These are phyloP conservation scores for Phytophthora cactorum DNA, from an alignment of 352 stramenopile genomes.

Conservation along the genomic window DNA sequence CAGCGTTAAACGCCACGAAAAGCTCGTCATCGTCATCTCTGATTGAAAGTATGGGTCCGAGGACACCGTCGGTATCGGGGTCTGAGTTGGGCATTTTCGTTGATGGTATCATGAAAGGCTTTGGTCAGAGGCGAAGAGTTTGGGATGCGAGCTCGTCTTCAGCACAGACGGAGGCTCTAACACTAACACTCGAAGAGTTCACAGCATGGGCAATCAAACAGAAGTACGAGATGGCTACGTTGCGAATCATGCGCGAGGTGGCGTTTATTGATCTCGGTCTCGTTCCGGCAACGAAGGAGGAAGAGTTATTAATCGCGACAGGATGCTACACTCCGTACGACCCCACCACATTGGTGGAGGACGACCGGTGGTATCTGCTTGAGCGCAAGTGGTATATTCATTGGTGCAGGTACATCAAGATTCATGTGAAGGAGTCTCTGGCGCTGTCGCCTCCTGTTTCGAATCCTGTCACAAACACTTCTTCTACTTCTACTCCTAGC, in stretches of 20 bases:
- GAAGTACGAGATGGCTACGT: slow-evolving; percentile 77
- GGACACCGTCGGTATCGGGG: slow-evolving; percentile 76
- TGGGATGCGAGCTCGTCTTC: slow-evolving; percentile 37
- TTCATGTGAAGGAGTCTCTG: slow-evolving; percentile 44
- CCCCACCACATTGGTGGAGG: slow-evolving; percentile 67
- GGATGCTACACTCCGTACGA: slow-evolving; percentile 85
- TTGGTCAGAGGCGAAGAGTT: slow-evolving; percentile 46
- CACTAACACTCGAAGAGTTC: slow-evolving; percentile 76
- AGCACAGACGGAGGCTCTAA: slow-evolving; percentile 39
- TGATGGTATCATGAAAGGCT: slow-evolving; percentile 72
- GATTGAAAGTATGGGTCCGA: slow-evolving; percentile 57
- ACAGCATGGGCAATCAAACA: slow-evolving; percentile 66
- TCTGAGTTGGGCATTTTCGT: slow-evolving; percentile 84
- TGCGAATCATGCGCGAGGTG: slow-evolving; percentile 87
- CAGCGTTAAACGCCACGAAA: slow-evolving; percentile 47
- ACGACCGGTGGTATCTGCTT: slow-evolving; percentile 86
- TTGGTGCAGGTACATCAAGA: slow-evolving; percentile 85
- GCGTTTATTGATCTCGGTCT: slow-evolving; percentile 86
- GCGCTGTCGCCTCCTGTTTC: slow-evolving; percentile 24
- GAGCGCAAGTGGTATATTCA: slow-evolving; percentile 88
- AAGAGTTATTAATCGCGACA: slow-evolving; percentile 76
- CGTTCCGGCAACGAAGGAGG: slow-evolving; percentile 73
- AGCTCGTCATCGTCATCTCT: slow-evolving; percentile 59
- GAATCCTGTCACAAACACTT: slow-evolving; percentile 19
- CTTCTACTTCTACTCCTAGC: slow-evolving; percentile 38